These are phyloP conservation scores for Coniella lustricola DNA, from an alignment of 2,329 filamentous ascomycete species.

Conservation along the genomic window DNA sequence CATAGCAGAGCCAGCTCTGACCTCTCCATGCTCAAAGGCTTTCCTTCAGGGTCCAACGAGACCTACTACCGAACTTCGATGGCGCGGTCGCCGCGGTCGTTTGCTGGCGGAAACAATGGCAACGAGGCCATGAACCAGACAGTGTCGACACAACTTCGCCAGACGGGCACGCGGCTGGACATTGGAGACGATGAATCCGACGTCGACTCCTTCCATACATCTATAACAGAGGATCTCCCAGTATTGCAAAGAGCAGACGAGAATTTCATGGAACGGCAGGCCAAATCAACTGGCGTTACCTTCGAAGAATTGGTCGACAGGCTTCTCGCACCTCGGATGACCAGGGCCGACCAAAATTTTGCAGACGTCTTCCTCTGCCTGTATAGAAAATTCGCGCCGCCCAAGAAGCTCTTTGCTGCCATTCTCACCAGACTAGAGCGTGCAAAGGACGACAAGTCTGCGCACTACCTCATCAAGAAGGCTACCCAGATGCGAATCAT, in stretches of 20 bases:
- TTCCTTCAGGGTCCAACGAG: slow-evolving; percentile 37
- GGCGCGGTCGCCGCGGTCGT: slow-evolving; percentile 43
- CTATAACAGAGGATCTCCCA: slow-evolving; percentile 52
- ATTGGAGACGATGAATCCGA: slow-evolving; percentile 59
- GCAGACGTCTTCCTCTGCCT: slow-evolving; percentile 82
- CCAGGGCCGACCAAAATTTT: slow-evolving; percentile 84
- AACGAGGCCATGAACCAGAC: slow-evolving; percentile 40
- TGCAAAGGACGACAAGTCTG: slow-evolving; percentile 57
- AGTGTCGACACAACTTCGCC: slow-evolving; percentile 42
- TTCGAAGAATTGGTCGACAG: slow-evolving; percentile 77
- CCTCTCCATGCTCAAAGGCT: slow-evolving; percentile 52
- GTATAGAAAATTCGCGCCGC: slow-evolving; percentile 88
- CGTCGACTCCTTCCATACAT: slow-evolving; percentile 56
- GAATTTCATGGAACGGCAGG: slow-evolving; percentile 45
- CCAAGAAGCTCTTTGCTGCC: slow-evolving; percentile 67
- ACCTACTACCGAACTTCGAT: slow-evolving; percentile 34
- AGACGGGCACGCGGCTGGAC: slow-evolving; percentile 47
- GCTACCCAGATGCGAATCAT: slow-evolving; percentile 78
- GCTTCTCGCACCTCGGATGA: slow-evolving; percentile 74
- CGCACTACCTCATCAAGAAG: slow-evolving; percentile 68
- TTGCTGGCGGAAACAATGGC: slow-evolving; percentile 29
- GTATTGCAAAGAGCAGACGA: slow-evolving; percentile 62
- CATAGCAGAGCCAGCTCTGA: slow-evolving; percentile 68
- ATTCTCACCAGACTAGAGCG: slow-evolving; percentile 71
- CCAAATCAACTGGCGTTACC: slow-evolving; percentile 45